phyloP scores from a whole-genome alignment of 1,284 basidiomycete species.

The Cutaneotrichosporon curvatum region DNA sequence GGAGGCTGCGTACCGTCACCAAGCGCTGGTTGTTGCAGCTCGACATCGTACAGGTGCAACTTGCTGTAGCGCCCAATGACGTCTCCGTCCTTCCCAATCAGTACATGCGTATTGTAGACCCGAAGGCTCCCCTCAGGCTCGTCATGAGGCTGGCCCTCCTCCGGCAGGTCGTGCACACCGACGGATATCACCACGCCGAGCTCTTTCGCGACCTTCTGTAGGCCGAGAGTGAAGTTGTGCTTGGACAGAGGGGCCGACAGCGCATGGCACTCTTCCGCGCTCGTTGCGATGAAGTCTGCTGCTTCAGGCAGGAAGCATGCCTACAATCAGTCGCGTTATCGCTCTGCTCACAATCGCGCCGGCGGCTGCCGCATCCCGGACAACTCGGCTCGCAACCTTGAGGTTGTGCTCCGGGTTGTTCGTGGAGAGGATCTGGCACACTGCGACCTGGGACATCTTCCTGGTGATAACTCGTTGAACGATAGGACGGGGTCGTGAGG shows the following conservation, averaged over 20 bases:
- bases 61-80: conserved; percentile 47
- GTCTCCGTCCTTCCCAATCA: conserved; percentile 46
- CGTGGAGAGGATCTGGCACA: conserved; percentile 36
- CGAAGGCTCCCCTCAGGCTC: conserved; percentile 26
- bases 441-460: conserved; percentile 24
- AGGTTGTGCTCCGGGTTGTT: conserved; percentile 41
- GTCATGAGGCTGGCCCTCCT: conserved; percentile 25
- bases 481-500: no score
- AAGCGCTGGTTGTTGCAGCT: conserved; percentile 29
- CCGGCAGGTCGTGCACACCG: conserved; percentile 49
- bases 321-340: conserved; percentile 10
- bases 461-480: no score
- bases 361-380: conserved; percentile 42
- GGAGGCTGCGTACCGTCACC: conserved; percentile 28
- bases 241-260: conserved; percentile 30
- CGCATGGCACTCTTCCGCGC: conserved; percentile 29
- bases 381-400: conserved; percentile 35
- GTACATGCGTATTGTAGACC: conserved; percentile 50
- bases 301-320: conserved; percentile 50
- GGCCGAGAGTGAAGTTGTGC: conserved; percentile 33
- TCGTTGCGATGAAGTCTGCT: conserved; percentile 50
- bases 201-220: conserved; percentile 44
- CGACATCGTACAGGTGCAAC: conserved; percentile 52
- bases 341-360: conserved; percentile 41
- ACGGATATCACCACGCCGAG: conserved; percentile 45